Base-by-base conservation (phyloP, 768 basidiomycete genomes). In the Amanita subjunquillea region DNA sequence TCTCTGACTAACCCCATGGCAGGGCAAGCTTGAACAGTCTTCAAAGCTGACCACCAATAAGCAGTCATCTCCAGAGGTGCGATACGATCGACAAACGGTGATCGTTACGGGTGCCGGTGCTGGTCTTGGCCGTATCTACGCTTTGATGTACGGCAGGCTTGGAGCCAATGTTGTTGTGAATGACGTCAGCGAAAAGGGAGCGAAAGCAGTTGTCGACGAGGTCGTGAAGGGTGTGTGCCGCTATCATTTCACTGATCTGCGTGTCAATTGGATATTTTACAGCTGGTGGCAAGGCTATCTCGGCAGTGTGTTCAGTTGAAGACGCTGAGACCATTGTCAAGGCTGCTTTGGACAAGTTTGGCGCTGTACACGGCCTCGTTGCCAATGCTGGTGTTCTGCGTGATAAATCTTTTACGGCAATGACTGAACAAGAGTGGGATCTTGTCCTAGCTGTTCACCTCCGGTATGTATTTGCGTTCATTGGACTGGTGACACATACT, bases 111-210 rank as follows among this genome's bases (percentile, higher is more conserved):
- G 95, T 37, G 90, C 93, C 6, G 95, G 95, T 39, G 91, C 87
- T 25, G 96, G 95, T 49, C 82, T 99, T 29, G 96, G 96, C 15
- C 83, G 96, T 27, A 79, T 81, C 2, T 96, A 98, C 63, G 89
- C 96, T 0, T 75, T 86, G 40, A 89, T 97, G 88, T 98, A 87
- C 62, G 89, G 78, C 23, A 82, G 79, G 50, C 81, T 94, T 7
- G 95, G 96, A n/a, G 95, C 92, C 8, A 96, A 96, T 60, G 89
- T 99, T 30, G 88, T 98, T 42, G 82, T 98, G 40, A 99, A 98
- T 64, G 96, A 99, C 61, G 85, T 97, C 44, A 91, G 77, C 64
- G 86, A 85, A 62, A 89, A 92, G 59, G 85, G 79, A 2, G 93
- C 93, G 6, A 79, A 80, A 20, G 70, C 77, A 6, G 93, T 98